Evolutionary conservation across 163 green algal species (phyloP).

Genomic region (Trebouxiophyceae sp.): DNA sequence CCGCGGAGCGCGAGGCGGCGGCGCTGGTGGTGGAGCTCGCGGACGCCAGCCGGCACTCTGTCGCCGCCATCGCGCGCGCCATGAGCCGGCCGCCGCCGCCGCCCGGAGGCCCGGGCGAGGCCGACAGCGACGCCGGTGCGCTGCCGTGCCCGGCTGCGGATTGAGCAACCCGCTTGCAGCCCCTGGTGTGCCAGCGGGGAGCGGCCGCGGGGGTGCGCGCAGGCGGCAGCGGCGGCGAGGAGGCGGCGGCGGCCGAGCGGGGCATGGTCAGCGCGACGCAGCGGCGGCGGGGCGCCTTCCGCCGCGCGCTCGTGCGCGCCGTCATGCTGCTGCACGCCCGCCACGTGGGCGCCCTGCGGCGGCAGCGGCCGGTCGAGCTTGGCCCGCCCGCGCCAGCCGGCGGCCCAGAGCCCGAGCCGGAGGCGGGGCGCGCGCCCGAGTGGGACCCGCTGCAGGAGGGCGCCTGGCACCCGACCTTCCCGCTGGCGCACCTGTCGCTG

Average conservation of each 20-base stretch:
- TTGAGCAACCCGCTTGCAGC: not conserved
- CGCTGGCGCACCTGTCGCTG: conserved; percentile 4
- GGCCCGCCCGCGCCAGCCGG: not conserved
- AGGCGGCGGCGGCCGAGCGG: conserved; percentile 1
- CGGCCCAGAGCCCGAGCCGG: not conserved
- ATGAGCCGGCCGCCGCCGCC: not conserved
- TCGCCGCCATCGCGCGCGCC: not conserved
- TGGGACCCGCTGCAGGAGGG: conserved; percentile 2
- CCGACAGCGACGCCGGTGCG: not conserved
- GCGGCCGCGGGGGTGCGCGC: conserved; percentile 6
- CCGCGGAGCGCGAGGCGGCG: not conserved
- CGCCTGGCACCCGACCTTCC: conserved; percentile 13
- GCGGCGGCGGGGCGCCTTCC: conserved; percentile 17
- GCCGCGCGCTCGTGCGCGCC: conserved; percentile 8
- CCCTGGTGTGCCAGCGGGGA: not conserved
- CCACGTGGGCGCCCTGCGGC: conserved; percentile 1
- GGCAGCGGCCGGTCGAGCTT: not conserved
- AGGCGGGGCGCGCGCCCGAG: not conserved
- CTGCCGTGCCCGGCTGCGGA: not conserved
- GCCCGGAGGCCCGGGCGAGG: not conserved
- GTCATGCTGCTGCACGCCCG: conserved; percentile 3
- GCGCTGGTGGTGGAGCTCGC: not conserved
- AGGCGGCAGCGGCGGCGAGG: not conserved
- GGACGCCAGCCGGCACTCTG: not conserved
- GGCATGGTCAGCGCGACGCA: conserved; percentile 14